Evolutionary conservation across 495 filamentous ascomycete species (phyloP).

Genomic region (Penicillium steckii): DNA sequence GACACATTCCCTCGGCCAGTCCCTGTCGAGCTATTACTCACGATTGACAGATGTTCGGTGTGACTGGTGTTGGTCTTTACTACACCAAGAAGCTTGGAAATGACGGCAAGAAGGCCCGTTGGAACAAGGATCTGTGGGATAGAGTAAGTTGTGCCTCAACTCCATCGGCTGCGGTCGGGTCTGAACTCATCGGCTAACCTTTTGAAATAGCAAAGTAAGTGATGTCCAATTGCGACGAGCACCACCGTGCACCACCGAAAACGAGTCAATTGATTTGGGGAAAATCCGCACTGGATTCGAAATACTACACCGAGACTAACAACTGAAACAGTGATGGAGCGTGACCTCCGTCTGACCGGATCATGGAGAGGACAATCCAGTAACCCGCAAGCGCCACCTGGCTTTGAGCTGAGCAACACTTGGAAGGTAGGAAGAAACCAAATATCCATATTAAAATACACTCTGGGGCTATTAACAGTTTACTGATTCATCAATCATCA

Average conservation of each 20-base stretch:
- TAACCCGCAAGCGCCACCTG: constrained; percentile 71
- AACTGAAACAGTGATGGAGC: constrained; percentile 80
- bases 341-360: constrained; percentile 88
- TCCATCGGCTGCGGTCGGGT: constrained; percentile 34
- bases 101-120: constrained; percentile 81
- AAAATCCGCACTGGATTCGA: too few species aligned
- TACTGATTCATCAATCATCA: constrained; percentile 10
- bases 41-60: constrained; percentile 78
- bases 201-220: constrained; percentile 71
- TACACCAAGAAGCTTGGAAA: constrained; percentile 76
- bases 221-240: neutral
- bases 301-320: neutral
- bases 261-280: too few species aligned
- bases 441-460: neutral
- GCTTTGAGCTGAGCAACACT: constrained; percentile 92
- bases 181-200: constrained; percentile 38
- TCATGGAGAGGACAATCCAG: constrained; percentile 81
- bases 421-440: constrained; percentile 69
- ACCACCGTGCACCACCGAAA: neutral
- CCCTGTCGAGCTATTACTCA: constrained; percentile 22
- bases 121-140: constrained; percentile 91
- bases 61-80: constrained; percentile 73
- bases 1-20: constrained; percentile 10
- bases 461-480: neutral
- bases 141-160: constrained; percentile 57